phyloP scores from a whole-genome alignment of 257 asterid species.

The Ilex asprella region DNA sequence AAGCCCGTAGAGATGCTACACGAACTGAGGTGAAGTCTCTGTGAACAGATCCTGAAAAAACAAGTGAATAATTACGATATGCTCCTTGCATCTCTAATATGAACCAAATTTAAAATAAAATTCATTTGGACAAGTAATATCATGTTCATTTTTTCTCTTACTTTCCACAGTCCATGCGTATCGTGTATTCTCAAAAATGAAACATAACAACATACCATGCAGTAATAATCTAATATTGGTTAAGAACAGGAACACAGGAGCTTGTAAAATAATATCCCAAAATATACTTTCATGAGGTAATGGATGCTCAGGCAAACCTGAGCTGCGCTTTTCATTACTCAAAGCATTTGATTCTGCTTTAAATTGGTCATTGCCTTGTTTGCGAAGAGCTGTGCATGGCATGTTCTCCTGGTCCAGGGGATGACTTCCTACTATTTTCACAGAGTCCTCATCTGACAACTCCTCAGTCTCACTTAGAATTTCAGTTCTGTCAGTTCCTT shows the following conservation, averaged over 20 bases:
- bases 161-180: too few relatives aligned
- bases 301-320: conserved; percentile 24
- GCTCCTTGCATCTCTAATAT: neutral
- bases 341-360: conserved; percentile 16
- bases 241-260: neutral
- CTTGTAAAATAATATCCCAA: conserved; percentile 1
- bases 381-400: conserved; percentile 12
- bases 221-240: neutral
- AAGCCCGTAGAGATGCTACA: conserved; percentile 64
- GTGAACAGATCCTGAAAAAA: conserved; percentile 42
- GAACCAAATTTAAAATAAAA: too few relatives aligned
- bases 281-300: neutral
- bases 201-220: neutral
- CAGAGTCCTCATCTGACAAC: conserved; percentile 31
- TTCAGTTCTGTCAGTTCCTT: conserved; percentile 32
- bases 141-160: too few relatives aligned
- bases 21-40: conserved; percentile 63
- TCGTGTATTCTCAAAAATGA: too few relatives aligned
- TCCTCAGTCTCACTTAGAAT: conserved; percentile 40
- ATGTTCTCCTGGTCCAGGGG: conserved; percentile 20
- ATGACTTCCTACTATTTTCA: conserved; percentile 15
- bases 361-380: conserved; percentile 20
- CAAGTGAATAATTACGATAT: conserved; percentile 1
- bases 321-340: conserved; percentile 16
- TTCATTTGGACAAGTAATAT: too few relatives aligned